Base-by-base conservation (phyloP, 768 basidiomycete genomes). In the Boletus coccyginus region DNA sequence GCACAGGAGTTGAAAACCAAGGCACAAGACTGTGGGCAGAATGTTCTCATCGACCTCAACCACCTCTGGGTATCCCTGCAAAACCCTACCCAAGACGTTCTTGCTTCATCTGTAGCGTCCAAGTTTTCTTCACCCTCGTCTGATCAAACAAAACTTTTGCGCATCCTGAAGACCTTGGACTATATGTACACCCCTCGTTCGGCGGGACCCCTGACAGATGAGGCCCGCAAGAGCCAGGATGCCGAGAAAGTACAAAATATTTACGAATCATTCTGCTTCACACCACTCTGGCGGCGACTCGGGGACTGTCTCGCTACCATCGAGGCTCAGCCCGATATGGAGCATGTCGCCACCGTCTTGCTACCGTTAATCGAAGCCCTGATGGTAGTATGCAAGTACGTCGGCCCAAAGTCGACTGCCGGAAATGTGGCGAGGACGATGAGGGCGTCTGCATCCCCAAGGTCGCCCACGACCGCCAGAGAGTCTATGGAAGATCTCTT, bases 311-410 rank as follows among this genome's bases (percentile, higher is more conserved):
- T 99, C 40, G 83, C 83, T 3, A 76, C 87, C 51, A 87, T 98
- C 56, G 92, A 93, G 66, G 85, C 87, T 59, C 85, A 86, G 55
- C 77, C 87, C 0, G 86, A 90, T 59, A 84, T 86, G 42, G 90
- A 92, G 55, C 90, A 97, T 68, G 85, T 96, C 47, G 93, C 93
- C 5, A 95, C 91, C 2, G 92, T 98, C 14, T 78, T 99, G 3
- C 77, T 99, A 33, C 97, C 97, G 12, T 78, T 98, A 46, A 97
- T 99, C 57, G 97, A 99, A 71, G 84, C 95, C 2, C 76, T 99
- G 57, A 98, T 99, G 96, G 94, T 99, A 2, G 93, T 99, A 39
- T 97, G 93, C 82, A 97, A 97, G 72, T 92, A 95, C 69, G 91
- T 90, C 31, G 90, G 89, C 9, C 77, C 88, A 8, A 87, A 87